phyloP scores from a whole-genome alignment of 1,284 basidiomycete genomes.

The Ceratobasidium sp. region DNA sequence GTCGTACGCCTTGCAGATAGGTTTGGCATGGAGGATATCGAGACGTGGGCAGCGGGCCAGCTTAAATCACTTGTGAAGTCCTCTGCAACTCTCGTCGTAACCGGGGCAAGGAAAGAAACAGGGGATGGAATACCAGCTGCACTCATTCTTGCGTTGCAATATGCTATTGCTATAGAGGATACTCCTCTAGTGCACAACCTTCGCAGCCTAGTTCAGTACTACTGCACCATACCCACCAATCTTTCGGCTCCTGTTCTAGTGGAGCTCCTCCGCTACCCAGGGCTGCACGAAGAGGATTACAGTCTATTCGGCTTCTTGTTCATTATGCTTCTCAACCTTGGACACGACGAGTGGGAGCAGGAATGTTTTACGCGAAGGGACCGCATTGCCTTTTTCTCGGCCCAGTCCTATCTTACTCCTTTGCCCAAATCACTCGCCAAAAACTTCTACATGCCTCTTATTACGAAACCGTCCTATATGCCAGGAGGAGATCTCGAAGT shows the following conservation, averaged over 20 bases:
- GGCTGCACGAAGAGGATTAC: not conserved
- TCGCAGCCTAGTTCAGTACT: not conserved
- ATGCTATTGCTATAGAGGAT: not conserved
- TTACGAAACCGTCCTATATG: not conserved
- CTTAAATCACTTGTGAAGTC: not conserved
- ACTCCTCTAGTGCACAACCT: not conserved
- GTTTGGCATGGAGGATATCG: constrained; percentile 3
- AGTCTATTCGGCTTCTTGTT: constrained; percentile 16
- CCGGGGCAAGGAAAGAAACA: not conserved
- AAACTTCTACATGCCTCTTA: not conserved
- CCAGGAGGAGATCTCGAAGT: not conserved
- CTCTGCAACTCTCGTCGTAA: not conserved
- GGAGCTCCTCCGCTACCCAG: not conserved
- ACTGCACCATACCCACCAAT: not conserved
- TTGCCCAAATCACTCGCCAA: not conserved
- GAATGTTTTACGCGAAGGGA: constrained; percentile 1
- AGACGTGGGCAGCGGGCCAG: constrained; percentile 15
- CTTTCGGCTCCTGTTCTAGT: not conserved
- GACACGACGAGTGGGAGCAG: not conserved
- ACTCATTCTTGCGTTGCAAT: not conserved
- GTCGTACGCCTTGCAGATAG: constrained; percentile 1
- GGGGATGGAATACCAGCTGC: not conserved
- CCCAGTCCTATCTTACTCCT: constrained; percentile 16
- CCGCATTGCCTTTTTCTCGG: constrained; percentile 19
- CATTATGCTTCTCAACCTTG: not conserved